Percentiles rank a stretch among this genome's conserved stretches.
Evolutionary conservation across 1,284 basidiomycete genomes (phyloP).

Genomic region (Athelia sp.): DNA sequence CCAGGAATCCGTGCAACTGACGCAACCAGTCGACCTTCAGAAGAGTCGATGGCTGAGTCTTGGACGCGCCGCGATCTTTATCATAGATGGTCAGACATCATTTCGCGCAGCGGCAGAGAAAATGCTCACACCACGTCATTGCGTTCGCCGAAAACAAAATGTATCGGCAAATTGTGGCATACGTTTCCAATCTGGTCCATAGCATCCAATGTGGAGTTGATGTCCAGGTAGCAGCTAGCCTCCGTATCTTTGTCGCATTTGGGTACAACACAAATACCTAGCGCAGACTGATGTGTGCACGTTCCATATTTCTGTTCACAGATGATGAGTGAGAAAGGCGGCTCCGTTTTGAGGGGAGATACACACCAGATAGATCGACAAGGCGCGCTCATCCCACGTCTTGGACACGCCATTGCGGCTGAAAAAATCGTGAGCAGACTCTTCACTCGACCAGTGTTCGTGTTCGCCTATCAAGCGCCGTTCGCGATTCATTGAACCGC

Average conservation of each 20-base stretch:
- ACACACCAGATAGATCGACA: slow-evolving; percentile 2
- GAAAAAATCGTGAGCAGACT: slow-evolving; percentile 5
- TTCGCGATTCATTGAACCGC: not conserved
- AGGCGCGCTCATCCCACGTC: slow-evolving; percentile 6
- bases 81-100: not conserved
- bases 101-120: not conserved
- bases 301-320: not conserved
- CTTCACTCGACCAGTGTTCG: not conserved
- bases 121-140: slow-evolving; percentile 6
- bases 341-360: not conserved
- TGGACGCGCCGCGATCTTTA: not conserved
- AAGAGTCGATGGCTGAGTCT: not conserved
- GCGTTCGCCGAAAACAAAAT: slow-evolving; percentile 7
- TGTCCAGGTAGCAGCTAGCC: slow-evolving; percentile 5
- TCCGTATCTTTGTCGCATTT: slow-evolving; percentile 7
- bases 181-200: slow-evolving; percentile 6
- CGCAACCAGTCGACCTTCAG: not conserved
- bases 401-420: slow-evolving; percentile 4
- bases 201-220: slow-evolving; percentile 4
- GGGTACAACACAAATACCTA: not conserved
- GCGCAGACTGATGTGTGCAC: not conserved
- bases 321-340: not conserved
- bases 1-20: slow-evolving; percentile 1
- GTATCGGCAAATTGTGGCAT: slow-evolving; percentile 3
- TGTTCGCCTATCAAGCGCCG: not conserved